Evolutionary conservation across 352 stramenopile species (phyloP).

Genomic region (Peronospora destructor): DNA sequence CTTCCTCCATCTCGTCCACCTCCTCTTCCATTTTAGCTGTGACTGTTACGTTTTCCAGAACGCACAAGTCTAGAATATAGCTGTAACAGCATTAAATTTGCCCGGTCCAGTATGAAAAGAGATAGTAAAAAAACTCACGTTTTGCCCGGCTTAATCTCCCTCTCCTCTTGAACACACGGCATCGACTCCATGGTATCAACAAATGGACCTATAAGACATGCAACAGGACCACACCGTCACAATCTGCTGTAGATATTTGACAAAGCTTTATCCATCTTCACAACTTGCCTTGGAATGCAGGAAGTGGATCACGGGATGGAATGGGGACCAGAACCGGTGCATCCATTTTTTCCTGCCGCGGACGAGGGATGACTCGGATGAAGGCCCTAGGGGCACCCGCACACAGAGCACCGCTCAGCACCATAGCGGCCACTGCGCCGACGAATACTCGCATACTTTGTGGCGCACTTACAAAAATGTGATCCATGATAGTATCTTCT

Average conservation of each 20-base stretch:
- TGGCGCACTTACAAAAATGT: constrained; percentile 6
- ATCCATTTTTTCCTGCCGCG: constrained; percentile 10
- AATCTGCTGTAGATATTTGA: background rate
- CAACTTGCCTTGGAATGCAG: constrained; percentile 30
- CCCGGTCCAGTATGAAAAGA: background rate
- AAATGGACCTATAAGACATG: constrained; percentile 31
- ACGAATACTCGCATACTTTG: constrained; percentile 9
- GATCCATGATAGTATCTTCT: background rate
- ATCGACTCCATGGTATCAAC: constrained; percentile 24
- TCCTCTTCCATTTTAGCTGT: constrained; percentile 21
- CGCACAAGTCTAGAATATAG: constrained; percentile 53
- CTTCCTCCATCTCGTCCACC: constrained; percentile 20
- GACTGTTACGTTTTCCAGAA: constrained; percentile 57
- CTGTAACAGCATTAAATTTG: constrained; percentile 20
- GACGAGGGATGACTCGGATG: constrained; percentile 52
- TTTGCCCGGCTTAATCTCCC: constrained; percentile 36
- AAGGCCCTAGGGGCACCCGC: constrained; percentile 41
- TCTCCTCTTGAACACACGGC: constrained; percentile 40
- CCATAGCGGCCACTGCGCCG: constrained; percentile 12
- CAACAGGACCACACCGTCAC: background rate
- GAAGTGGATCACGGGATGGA: constrained; percentile 43
- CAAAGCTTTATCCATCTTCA: constrained; percentile 6
- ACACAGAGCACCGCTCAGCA: constrained; percentile 25
- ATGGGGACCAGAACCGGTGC: constrained; percentile 25
- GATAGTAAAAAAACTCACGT: constrained; percentile 26